Evolutionary conservation across 768 basidiomycete species (phyloP).

Genomic region (Multifurca ochricompacta): DNA sequence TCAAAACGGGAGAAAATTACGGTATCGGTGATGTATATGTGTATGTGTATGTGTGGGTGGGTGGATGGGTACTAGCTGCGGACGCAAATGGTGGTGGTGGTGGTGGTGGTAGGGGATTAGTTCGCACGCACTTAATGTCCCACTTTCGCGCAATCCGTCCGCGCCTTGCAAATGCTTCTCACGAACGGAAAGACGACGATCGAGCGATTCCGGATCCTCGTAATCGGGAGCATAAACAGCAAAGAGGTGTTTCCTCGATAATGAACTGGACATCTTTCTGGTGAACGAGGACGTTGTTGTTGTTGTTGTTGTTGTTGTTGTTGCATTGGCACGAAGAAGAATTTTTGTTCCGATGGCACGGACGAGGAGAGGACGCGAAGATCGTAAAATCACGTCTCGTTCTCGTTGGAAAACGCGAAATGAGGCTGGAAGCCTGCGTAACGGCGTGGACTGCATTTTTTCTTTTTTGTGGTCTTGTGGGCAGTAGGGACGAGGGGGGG

Average conservation of each 20-base stretch:
- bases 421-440: neutral
- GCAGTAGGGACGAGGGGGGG: too few relatives aligned
- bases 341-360: neutral
- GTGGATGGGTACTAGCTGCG: neutral
- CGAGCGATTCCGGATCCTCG: conserved; percentile 23
- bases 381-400: neutral
- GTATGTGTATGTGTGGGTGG: too few relatives aligned
- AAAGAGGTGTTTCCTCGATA: conserved; percentile 19
- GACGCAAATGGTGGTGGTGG: too few relatives aligned
- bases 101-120: neutral
- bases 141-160: neutral
- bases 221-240: conserved; percentile 30
- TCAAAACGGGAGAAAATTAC: neutral
- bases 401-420: neutral
- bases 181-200: conserved; percentile 24
- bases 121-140: conserved; percentile 17
- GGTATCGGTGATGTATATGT: too few relatives aligned
- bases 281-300: neutral
- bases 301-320: too few relatives aligned
- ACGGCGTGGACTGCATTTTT: neutral
- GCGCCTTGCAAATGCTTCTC: conserved; percentile 23
- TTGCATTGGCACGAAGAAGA: neutral
- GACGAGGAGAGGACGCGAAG: neutral
- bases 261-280: conserved; percentile 2
- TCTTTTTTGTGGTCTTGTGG: too few relatives aligned